Base-by-base conservation (phyloP, 768 basidiomycete genomes). In the Cystobasidium onofrii region DNA sequence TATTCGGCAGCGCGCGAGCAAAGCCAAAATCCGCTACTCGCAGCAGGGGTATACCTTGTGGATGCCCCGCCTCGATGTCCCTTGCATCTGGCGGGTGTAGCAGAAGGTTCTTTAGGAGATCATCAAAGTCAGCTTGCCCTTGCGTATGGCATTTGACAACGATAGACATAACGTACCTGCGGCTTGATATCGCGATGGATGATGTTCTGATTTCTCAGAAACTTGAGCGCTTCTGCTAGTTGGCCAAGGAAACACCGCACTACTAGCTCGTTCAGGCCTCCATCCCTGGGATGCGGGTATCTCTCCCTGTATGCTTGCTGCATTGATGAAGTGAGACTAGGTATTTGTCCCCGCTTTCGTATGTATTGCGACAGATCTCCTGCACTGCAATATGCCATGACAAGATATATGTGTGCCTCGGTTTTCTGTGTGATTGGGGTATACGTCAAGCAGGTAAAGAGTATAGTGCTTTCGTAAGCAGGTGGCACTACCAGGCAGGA, bases 11-110 rank as follows among this genome's bases (percentile, higher is more conserved):
- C 25, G 89, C 90, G 20, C 96, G 87, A 0, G 96, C 96, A 78
- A 99, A 99, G 0, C 96, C 96, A 80, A 99, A 99, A 81, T 98
- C 96, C 18, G 96, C 96, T 0, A 98, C 88, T 82, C 98, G 97
- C 78, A 99, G 87, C 27, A 98, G 87, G 0, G 96, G 96, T 1
- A 97, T 89, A 6, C 95, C 93, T 1, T 90, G 81, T 0, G 93
- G 92, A 81, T 97, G 92, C 0, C 94, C 92, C 52, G 88, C 86
- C 0, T 86, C 86, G n/a, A 92, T 82, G 78, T 96, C 92, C 66
- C 88, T 87, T 1, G 86, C 84, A 0, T 89, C 85, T 0, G 93
- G 87, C 0, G 95, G 91, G 72, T 88, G 91, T 27, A 99, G 83
- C 0, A 99, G 86, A 0, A 98, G 85, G 81, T 99, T 98, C 89